phyloP scores from a whole-genome alignment of 176 grass and related monocot genomes.

The Poa pratensis region DNA sequence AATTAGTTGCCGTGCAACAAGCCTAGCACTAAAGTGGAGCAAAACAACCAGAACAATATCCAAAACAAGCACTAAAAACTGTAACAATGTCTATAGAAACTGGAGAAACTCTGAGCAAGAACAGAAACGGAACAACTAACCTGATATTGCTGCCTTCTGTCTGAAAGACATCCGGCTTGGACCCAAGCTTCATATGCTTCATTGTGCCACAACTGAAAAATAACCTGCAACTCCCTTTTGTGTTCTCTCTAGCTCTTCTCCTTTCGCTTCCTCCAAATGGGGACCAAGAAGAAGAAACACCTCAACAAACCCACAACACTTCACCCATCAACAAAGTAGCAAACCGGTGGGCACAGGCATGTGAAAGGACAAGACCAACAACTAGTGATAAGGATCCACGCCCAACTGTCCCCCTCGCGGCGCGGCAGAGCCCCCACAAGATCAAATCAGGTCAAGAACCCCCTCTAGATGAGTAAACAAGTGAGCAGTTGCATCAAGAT shows the following conservation, averaged over 20 bases:
- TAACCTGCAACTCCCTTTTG: not conserved
- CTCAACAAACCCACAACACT: conserved; percentile 59
- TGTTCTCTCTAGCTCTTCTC: conserved; percentile 20
- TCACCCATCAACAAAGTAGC: conserved; percentile 61
- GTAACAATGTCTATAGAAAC: conserved; percentile 11
- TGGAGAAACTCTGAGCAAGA: conserved; percentile 6
- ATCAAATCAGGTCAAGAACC: conserved; percentile 51
- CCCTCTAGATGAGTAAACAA: conserved; percentile 68
- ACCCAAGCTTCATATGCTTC: conserved; percentile 99
- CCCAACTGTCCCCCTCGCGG: conserved; percentile 49
- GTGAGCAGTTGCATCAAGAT: conserved; percentile 52
- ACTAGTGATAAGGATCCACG: conserved; percentile 53
- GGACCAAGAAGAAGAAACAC: conserved; percentile 44
- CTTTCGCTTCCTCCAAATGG: conserved; percentile 36
- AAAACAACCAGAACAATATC: conserved; percentile 34
- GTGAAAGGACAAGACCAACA: conserved; percentile 59
- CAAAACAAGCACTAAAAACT: conserved; percentile 7
- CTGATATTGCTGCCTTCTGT: conserved; percentile 74
- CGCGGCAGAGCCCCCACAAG: conserved; percentile 54
- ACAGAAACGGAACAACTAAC: conserved; percentile 53
- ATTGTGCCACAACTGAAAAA: conserved; percentile 51
- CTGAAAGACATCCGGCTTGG: conserved; percentile 91
- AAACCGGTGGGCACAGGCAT: conserved; percentile 45
- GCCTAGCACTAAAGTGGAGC: not conserved
- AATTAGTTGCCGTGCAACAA: conserved; percentile 1